phyloP scores from a whole-genome alignment of 106 monocot genomes.

The Phalaenopsis aphrodite region DNA sequence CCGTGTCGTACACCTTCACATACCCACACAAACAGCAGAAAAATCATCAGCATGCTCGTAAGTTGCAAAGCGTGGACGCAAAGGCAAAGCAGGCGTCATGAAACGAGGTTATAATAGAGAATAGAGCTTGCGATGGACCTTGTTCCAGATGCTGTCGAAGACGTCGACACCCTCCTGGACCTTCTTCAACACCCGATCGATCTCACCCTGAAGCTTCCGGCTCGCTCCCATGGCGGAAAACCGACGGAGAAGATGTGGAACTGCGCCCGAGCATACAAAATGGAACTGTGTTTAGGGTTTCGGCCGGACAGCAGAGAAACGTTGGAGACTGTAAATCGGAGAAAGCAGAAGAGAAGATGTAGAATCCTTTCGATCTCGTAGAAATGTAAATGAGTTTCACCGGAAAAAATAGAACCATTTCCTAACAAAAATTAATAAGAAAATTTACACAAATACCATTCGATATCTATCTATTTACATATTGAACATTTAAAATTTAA shows the following conservation, averaged over 20 bases:
- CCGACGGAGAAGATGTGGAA: neutral
- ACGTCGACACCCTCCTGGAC: slow-evolving; percentile 93
- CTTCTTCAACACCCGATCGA: slow-evolving; percentile 89
- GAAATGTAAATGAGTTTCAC: neutral
- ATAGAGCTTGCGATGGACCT: slow-evolving; percentile 22
- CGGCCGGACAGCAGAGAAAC: neutral
- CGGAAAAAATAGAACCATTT: too few relatives aligned
- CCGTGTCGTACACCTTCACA: slow-evolving; percentile 86
- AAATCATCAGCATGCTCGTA: neutral
- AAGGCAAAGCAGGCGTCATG: neutral
- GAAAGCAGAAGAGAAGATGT: neutral
- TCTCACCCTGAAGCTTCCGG: slow-evolving; percentile 92
- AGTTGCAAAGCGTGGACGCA: neutral
- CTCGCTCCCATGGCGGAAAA: slow-evolving; percentile 70
- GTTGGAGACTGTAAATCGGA: neutral
- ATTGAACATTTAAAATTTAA: too few relatives aligned
- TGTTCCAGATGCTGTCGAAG: slow-evolving; percentile 98
- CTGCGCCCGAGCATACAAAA: neutral
- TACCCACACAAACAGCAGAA: neutral
- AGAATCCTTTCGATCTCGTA: neutral
- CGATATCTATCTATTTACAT: too few relatives aligned
- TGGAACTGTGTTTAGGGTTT: slow-evolving; percentile 4
- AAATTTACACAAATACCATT: too few relatives aligned
- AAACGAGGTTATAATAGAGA: neutral
- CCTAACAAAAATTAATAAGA: too few relatives aligned